Base-by-base conservation (phyloP, 2,329 filamentous ascomycete genomes). In the Trichoderma breve region DNA sequence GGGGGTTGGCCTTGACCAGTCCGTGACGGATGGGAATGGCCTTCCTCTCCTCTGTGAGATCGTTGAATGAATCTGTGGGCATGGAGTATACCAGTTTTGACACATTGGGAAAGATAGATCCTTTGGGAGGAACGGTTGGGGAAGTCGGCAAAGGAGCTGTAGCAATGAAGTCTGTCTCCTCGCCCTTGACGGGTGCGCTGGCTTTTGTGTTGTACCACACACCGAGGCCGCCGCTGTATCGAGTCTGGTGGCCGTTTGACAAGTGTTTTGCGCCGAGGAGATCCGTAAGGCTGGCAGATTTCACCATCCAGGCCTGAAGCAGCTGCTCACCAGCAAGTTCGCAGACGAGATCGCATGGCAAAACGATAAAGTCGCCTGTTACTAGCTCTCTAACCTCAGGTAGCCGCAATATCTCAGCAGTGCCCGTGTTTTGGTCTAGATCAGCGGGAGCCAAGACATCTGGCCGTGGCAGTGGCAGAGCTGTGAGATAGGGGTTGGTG, bases 291-390 rank as follows among this genome's bases (percentile, higher is more conserved):
- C 91, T 92, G 18, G 90, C 91, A 64, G 94, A 89, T 76, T 92
- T 90, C 34, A 95, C 89, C 92, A 98, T 95, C 94, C 96, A 99
- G 73, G 95, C 90, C 80, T 98, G 94, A 3, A 97, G 83, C 26
- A 98, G 86, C 74, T 91, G 89, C 76, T 94, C 92, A 14, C 94
- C 95, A 3, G 92, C 91, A 18, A 98, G 84, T 78, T 97, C 95
- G 80, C 94, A 98, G 51, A 99, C 90, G 7, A 99, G 85, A 80
- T 99, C 96, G 81, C 96, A 99, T 0, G 96, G 95, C 4, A 99
- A 85, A 3, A 98, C 89, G 30, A 98, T 84, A 78, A 99, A 98
- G 82, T 99, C 94, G 14, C 90, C 90, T 69, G 89, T 94, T 76
- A 99, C 89, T 8, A 90, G 86, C n/a, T 86, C 85, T 78, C 92